Evolutionary conservation across 306 rosid species (phyloP).

Genomic region (barrel medic (Medicago truncatula)): DNA sequence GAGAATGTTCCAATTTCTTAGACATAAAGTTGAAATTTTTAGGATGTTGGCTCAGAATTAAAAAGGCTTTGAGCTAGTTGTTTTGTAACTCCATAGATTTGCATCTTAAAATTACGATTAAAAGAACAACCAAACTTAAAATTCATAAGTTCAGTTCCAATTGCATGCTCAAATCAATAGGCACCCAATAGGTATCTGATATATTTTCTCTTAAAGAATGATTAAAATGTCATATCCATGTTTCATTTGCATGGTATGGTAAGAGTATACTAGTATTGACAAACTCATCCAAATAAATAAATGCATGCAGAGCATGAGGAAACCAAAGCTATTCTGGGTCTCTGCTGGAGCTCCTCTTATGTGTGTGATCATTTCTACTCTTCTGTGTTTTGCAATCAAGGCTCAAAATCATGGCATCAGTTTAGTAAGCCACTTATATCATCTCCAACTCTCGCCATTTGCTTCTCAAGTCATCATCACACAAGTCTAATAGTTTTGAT

Average conservation of each 20-base stretch:
- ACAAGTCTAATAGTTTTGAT: not conserved
- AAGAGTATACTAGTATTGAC: not conserved
- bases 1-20: too few relatives aligned
- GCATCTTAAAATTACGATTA: not conserved
- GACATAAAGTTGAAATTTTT: too few relatives aligned
- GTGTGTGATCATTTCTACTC: slow-evolving; percentile 80
- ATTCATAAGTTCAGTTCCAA: not conserved
- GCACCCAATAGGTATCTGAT: too few relatives aligned
- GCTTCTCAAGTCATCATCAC: not conserved
- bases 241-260: too few relatives aligned
- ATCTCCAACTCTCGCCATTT: not conserved
- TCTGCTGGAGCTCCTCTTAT: slow-evolving; percentile 94
- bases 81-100: not conserved
- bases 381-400: slow-evolving; percentile 71
- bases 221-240: not conserved
- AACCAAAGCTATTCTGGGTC: slow-evolving; percentile 88
- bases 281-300: slow-evolving; percentile 27
- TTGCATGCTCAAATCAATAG: not conserved
- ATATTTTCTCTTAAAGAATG: not conserved
- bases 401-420: slow-evolving; percentile 81
- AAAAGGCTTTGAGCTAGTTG: not conserved
- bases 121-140: not conserved
- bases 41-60: not conserved
- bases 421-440: slow-evolving; percentile 53
- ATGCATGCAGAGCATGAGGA: slow-evolving; percentile 66